Base-by-base conservation (phyloP, 2,329 filamentous ascomycete species). In the Curvularia lunata region DNA sequence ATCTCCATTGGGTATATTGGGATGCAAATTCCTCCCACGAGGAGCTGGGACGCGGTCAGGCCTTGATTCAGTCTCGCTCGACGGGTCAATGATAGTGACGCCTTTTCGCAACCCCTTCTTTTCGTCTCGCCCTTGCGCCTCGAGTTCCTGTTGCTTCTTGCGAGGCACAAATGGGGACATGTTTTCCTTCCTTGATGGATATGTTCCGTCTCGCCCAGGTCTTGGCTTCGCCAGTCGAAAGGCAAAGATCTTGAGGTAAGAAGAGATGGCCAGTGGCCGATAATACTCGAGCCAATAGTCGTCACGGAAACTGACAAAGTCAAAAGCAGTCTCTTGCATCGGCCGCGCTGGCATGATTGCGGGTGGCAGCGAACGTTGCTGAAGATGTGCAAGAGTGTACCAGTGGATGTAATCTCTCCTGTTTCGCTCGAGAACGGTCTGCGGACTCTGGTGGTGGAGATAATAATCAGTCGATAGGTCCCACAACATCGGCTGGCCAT, bases 281-380 rank as follows among this genome's bases (percentile, higher is more conserved):
- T 99, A 99, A 75, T 97, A 98, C 74, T 99, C 95, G 7, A 95
- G 82, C 95, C 95, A 99, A 77, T 97, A 99, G 75, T 98, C 92
- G 72, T 98, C 94, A 59, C 91, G 92, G 58, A 85, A 86, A 3
- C 83, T 79, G 3, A 90, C 78, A 13, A 68, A 69, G 9, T 58
- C 72, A 38, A 65, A 63, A 9, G 58, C 54, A 13, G 63, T 52
- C 13, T 67, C 62, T 5, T 55, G 50, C 3, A 53, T 62, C 28
- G 59, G 58, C 4, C 60, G 6, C 81, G 80, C 60, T 81, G 83
- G 49, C 27, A 74, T 75, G 34, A 76, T 74, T 3, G 78, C 70
- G 6, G 83, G 82, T 4, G 88, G 87, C 42, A 90, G 78, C 12
- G 78, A 79, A 42, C 87, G 83, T 38, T 86, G 81, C 64, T 90